These are phyloP conservation scores for Trichoderma erinaceum DNA, from an alignment of 495 filamentous ascomycete species.

Conservation along the genomic window DNA sequence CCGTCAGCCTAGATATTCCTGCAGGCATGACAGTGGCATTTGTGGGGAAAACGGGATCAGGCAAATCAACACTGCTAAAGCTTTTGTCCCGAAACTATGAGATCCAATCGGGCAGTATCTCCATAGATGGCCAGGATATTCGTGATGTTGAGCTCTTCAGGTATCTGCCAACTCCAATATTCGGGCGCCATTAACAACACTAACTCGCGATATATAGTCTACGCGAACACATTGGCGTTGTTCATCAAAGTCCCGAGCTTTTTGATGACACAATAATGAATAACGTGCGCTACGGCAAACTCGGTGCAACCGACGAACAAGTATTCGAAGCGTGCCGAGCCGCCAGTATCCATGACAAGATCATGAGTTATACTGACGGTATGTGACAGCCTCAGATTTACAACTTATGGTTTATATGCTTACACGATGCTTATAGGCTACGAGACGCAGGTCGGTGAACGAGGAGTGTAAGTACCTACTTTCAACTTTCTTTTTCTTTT, in stretches of 20 bases:
- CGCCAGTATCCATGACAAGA: slow-evolving; percentile 64
- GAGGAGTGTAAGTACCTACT: slow-evolving; percentile 41
- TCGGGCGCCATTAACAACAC: not conserved
- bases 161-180: slow-evolving; percentile 24
- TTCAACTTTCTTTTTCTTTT: not conserved
- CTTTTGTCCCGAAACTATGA: slow-evolving; percentile 69
- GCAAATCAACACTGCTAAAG: slow-evolving; percentile 72
- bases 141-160: slow-evolving; percentile 56
- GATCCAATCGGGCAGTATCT: slow-evolving; percentile 53
- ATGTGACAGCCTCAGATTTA: not conserved
- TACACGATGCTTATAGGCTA: slow-evolving; percentile 36
- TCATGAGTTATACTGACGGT: slow-evolving; percentile 55
- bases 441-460: slow-evolving; percentile 54
- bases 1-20: slow-evolving; percentile 53
- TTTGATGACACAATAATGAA: slow-evolving; percentile 72
- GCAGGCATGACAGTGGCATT: slow-evolving; percentile 64
- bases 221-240: slow-evolving; percentile 62
- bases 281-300: slow-evolving; percentile 63
- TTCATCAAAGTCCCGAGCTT: slow-evolving; percentile 61
- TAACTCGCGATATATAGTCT: slow-evolving; percentile 42
- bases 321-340: slow-evolving; percentile 65
- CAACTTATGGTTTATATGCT: slow-evolving; percentile 14
- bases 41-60: slow-evolving; percentile 70
- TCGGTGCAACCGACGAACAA: slow-evolving; percentile 55
- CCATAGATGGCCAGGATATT: slow-evolving; percentile 72